Conservation (phyloP, 495 filamentous ascomycete species). For the Penicillium cinerascens region DNA sequence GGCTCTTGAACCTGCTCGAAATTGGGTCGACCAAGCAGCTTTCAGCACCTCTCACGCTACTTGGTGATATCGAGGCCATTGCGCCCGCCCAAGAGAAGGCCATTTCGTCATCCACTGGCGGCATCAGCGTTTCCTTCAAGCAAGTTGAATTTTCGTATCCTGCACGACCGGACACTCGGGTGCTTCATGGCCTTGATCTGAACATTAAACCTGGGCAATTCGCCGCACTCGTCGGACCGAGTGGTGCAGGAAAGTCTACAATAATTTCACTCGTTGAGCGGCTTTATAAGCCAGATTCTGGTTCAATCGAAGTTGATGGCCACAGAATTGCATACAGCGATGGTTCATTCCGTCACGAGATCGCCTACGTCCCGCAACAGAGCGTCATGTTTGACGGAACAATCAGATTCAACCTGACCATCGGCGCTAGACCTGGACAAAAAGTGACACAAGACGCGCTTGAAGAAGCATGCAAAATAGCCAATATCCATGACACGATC, state of each 20-base stretch:
- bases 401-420: conserved; percentile 46
- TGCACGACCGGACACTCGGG: conserved; percentile 40
- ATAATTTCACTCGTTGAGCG: conserved; percentile 60
- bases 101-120: not conserved
- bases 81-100: not conserved
- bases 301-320: conserved; percentile 37
- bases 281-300: conserved; percentile 55
- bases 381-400: conserved; percentile 49
- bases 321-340: conserved; percentile 30
- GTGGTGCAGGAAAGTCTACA: conserved; percentile 71
- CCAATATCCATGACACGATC: conserved; percentile 57
- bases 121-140: not conserved
- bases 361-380: conserved; percentile 52
- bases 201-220: conserved; percentile 51
- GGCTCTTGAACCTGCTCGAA: conserved; percentile 7
- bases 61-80: not conserved
- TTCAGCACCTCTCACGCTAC: not conserved
- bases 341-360: conserved; percentile 38
- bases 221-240: conserved; percentile 66
- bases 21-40: conserved; percentile 5
- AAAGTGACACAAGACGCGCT: conserved; percentile 46
- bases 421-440: conserved; percentile 40
- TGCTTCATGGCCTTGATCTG: conserved; percentile 46
- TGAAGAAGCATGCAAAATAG: conserved; percentile 49
- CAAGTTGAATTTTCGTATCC: conserved; percentile 47